Evolutionary conservation across 2,329 filamentous ascomycete genomes (phyloP).

Genomic region (Curvularia spicifera): DNA sequence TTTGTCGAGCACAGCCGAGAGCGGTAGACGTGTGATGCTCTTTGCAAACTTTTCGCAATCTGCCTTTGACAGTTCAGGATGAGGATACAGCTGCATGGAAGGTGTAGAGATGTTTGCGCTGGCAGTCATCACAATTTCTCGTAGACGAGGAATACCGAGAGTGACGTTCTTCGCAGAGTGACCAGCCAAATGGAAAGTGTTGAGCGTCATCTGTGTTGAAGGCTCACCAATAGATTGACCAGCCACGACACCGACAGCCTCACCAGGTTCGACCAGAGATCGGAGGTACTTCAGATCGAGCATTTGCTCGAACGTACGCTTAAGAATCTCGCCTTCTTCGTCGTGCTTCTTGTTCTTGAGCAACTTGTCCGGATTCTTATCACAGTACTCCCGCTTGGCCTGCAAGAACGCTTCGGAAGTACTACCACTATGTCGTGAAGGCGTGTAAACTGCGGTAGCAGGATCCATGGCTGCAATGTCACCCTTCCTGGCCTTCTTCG

Average conservation of each 20-base stretch:
- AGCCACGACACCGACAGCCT: slow-evolving; percentile 95
- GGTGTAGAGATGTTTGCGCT: slow-evolving; percentile 88
- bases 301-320: slow-evolving; percentile 79
- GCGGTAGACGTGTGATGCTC: slow-evolving; percentile 82
- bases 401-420: slow-evolving; percentile 87
- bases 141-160: slow-evolving; percentile 92
- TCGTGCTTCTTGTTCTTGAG: slow-evolving; percentile 66
- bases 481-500: slow-evolving; percentile 81
- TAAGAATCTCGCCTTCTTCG: slow-evolving; percentile 54
- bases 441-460: slow-evolving; percentile 73
- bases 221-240: slow-evolving; percentile 97
- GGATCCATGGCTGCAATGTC: slow-evolving; percentile 75
- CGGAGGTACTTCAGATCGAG: slow-evolving; percentile 92
- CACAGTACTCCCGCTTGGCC: slow-evolving; percentile 75
- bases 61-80: slow-evolving; percentile 70
- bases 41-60: slow-evolving; percentile 85
- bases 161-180: slow-evolving; percentile 99
- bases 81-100: slow-evolving; percentile 82
- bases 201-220: slow-evolving; percentile 98
- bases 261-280: slow-evolving; percentile 90
- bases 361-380: slow-evolving; percentile 70
- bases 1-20: slow-evolving; percentile 83
- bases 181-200: slow-evolving; percentile 99
- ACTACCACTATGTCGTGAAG: slow-evolving; percentile 79
- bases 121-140: slow-evolving; percentile 98